Evolutionary conservation across 1,139 yeast genomes (phyloP).

Genomic region (Groenewaldozyma auringiensis): DNA sequence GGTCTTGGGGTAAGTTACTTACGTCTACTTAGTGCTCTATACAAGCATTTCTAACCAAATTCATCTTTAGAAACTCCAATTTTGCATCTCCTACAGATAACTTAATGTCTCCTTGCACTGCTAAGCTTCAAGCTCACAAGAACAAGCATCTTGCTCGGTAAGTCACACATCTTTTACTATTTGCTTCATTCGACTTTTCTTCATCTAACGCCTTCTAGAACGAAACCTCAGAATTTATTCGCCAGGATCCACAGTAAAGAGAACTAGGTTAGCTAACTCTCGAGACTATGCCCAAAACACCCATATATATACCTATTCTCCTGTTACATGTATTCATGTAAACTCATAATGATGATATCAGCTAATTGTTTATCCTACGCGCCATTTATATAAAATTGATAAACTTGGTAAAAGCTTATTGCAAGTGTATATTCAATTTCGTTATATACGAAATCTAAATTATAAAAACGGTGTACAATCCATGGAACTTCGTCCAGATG

Average conservation of each 20-base stretch:
- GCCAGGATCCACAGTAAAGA: not conserved
- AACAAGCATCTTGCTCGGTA: constrained; percentile 33
- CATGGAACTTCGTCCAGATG: no score
- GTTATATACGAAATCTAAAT: not conserved
- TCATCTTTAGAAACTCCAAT: constrained; percentile 12
- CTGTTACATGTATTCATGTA: not conserved
- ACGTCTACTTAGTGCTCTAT: not conserved
- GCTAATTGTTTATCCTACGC: no score
- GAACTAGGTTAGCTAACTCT: not conserved
- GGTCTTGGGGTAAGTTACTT: constrained; percentile 8
- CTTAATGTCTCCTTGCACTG: constrained; percentile 50
- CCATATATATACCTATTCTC: not conserved
- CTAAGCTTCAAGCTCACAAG: constrained; percentile 45
- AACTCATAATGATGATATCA: no score
- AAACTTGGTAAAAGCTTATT: no score
- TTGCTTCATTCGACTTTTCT: not conserved
- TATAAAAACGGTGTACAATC: not conserved
- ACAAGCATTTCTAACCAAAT: no score
- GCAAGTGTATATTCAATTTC: not conserved
- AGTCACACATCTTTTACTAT: constrained; percentile 7
- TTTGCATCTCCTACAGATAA: constrained; percentile 55
- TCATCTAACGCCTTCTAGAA: not conserved
- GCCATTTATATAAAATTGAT: no score
- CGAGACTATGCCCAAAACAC: no score
- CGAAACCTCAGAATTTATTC: constrained; percentile 8